These are phyloP conservation scores for Penicillium cosmopolitanum DNA, from an alignment of 495 filamentous ascomycete species.

Conservation along the genomic window DNA sequence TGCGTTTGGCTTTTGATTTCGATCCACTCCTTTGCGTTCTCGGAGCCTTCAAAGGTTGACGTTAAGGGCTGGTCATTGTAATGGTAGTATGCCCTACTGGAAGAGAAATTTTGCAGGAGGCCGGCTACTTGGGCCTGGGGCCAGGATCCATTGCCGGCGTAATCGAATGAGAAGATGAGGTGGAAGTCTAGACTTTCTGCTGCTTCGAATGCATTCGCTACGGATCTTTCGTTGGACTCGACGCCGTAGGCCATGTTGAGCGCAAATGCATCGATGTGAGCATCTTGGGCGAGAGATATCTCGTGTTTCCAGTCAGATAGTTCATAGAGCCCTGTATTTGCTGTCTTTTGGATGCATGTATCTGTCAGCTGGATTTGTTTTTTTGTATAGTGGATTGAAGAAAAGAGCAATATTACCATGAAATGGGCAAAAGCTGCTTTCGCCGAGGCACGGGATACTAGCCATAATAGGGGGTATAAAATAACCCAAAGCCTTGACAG, in stretches of 20 bases:
- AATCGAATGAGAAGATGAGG: slow-evolving; percentile 75
- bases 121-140: slow-evolving; percentile 53
- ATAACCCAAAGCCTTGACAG: slow-evolving; percentile 1
- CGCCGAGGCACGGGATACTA: slow-evolving; percentile 6
- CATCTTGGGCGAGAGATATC: slow-evolving; percentile 59
- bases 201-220: slow-evolving; percentile 56
- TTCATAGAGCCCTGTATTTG: slow-evolving; percentile 34
- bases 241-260: slow-evolving; percentile 66
- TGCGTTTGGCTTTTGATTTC: slow-evolving; percentile 54
- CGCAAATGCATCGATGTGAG: slow-evolving; percentile 74
- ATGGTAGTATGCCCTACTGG: slow-evolving; percentile 55
- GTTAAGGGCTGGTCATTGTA: slow-evolving; percentile 61
- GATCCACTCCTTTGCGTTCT: slow-evolving; percentile 61
- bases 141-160: slow-evolving; percentile 62
- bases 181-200: slow-evolving; percentile 61
- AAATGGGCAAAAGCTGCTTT: slow-evolving; percentile 44
- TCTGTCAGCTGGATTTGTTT: neutral
- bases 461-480: neutral
- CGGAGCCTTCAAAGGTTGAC: slow-evolving; percentile 73
- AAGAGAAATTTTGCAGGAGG: slow-evolving; percentile 59
- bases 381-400: neutral
- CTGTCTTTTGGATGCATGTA: slow-evolving; percentile 17
- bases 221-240: slow-evolving; percentile 43
- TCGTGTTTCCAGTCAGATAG: slow-evolving; percentile 59
- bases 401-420: slow-evolving; percentile 24